Conservation (phyloP, 306 rosid species). For the Ammopiptanthus mongolicus region DNA sequence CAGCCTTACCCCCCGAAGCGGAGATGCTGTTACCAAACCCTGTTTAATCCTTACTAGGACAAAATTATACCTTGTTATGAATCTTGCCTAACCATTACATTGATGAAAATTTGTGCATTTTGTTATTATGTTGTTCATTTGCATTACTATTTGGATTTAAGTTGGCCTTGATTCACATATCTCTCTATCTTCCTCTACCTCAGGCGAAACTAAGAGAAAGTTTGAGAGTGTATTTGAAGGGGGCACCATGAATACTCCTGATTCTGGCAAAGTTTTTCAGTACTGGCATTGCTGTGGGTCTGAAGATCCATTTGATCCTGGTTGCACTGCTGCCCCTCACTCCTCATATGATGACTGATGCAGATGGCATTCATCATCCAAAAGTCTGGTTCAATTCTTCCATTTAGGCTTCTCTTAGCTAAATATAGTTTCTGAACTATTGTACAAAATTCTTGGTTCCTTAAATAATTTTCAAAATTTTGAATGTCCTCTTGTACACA, state of each 20-base stretch:
- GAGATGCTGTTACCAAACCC: too few relatives aligned
- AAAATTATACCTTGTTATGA: neutral
- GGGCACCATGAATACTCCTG: constrained; percentile 81
- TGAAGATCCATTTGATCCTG: constrained; percentile 82
- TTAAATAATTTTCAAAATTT: neutral
- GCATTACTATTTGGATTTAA: neutral
- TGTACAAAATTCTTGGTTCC: constrained; percentile 6
- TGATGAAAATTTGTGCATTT: constrained; percentile 4
- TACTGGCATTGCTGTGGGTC: constrained; percentile 98
- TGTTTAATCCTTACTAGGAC: neutral
- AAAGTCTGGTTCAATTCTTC: constrained; percentile 13
- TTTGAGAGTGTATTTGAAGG: constrained; percentile 88
- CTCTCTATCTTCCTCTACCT: neutral
- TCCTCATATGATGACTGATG: constrained; percentile 69
- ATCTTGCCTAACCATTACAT: constrained; percentile 1
- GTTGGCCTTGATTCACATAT: constrained; percentile 16
- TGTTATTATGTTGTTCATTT: constrained; percentile 12
- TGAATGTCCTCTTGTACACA: neutral
- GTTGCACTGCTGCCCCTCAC: constrained; percentile 82
- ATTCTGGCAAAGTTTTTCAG: constrained; percentile 77
- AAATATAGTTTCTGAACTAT: neutral
- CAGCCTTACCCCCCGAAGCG: too few relatives aligned
- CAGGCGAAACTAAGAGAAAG: constrained; percentile 95
- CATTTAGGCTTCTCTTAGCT: constrained; percentile 4
- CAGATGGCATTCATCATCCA: constrained; percentile 8